phyloP scores from a whole-genome alignment of 2,329 filamentous ascomycete species.

The Curvularia verruculosa region DNA sequence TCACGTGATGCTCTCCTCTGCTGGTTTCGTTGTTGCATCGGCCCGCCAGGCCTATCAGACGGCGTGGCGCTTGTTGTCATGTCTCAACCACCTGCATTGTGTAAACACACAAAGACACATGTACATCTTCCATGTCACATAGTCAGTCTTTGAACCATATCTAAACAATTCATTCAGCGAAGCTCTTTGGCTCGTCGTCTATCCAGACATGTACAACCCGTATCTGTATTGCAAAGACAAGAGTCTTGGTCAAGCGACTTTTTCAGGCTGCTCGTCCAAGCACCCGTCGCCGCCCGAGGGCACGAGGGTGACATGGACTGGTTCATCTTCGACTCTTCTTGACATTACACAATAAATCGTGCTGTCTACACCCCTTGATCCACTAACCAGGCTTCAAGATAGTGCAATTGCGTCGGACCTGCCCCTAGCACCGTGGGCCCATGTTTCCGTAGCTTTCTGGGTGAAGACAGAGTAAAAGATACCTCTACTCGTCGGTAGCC shows the following conservation, averaged over 20 bases:
- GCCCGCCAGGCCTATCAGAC: neutral
- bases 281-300: conserved; percentile 25
- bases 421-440: neutral
- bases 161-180: neutral
- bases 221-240: conserved; percentile 48
- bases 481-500: neutral
- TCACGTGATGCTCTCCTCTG: neutral
- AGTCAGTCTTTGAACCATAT: neutral
- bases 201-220: conserved; percentile 34
- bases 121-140: neutral
- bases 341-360: conserved; percentile 15
- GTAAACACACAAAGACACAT: neutral
- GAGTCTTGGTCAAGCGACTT: conserved; percentile 44
- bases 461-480: too few species aligned
- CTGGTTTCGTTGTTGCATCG: neutral
- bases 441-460: neutral
- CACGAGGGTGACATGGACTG: conserved; percentile 26
- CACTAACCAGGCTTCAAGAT: conserved; percentile 30
- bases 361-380: conserved; percentile 26
- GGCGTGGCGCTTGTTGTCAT: neutral
- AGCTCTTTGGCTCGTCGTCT: neutral
- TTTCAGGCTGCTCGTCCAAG: conserved; percentile 29
- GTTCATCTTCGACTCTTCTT: conserved; percentile 34
- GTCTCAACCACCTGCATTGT: neutral
- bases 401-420: conserved; percentile 18